Base-by-base conservation (phyloP, 768 basidiomycete species). In the Boletus fagicola region DNA sequence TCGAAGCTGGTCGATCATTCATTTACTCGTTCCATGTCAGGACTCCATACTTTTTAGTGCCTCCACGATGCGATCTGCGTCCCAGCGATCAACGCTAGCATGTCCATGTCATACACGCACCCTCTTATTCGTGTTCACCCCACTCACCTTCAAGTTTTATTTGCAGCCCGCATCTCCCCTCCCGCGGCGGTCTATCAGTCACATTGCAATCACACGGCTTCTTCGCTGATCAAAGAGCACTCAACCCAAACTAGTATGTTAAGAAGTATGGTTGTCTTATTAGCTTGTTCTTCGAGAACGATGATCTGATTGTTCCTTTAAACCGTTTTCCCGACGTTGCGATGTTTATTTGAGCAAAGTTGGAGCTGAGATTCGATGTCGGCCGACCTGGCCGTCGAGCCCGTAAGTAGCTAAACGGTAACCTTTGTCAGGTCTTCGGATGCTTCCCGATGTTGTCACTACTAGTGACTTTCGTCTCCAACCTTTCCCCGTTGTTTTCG, bases 1-100 rank as follows among this genome's bases (percentile, higher is more conserved):
- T 51, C 58, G 62, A 67, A 64, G 49, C 44, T 24, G 49, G 65
- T 69, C 67, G 68, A 68, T 68, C 68, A 49, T 60, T 60, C 51
- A 64, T 60, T 57, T 58, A 54, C 45, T 35, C 31, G 35, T 31
- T 42, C 49, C 46, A 40, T 49, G 60, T 48, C 26, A 31, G 43
- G 50, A 43, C n/a, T 33, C 28, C 28, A 26, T 45, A 35, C 48
- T 51, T 53, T 51, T 46, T 51, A 36, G 40, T 30, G 30, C 26
- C 49, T 56, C 42, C 48, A 50, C 40, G 44, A 22, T 48, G 15
- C 38, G 60, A 65, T 68, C 50, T 54, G 47, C 60, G 52, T 39
- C 36, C 24, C 36, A 43, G 53, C 20, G 58, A 63, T 66, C 53
- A 58, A 66, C 67, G 33, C 30, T 31, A 24, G 49, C 38, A 51